These are phyloP conservation scores for Mytilinidion resinicola DNA, from an alignment of 495 filamentous ascomycete genomes.

Conservation along the genomic window DNA sequence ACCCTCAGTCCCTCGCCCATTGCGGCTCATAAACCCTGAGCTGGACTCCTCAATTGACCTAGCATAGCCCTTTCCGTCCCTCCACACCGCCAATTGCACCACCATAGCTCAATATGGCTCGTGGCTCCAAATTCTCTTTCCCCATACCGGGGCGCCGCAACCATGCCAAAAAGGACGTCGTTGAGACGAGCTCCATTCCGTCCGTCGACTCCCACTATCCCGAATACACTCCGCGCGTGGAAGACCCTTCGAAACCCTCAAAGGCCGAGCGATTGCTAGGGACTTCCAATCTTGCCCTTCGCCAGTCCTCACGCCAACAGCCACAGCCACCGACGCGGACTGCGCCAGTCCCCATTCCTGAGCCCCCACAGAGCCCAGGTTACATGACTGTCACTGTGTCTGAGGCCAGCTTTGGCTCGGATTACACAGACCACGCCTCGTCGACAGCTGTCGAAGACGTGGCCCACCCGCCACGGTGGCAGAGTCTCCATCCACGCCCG, in stretches of 20 bases:
- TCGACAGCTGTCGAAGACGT: conserved; percentile 18
- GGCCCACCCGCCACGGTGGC: conserved; percentile 10
- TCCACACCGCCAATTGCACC: not conserved
- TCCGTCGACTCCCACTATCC: conserved; percentile 8
- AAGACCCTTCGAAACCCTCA: conserved; percentile 11
- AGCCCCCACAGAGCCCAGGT: conserved; percentile 13
- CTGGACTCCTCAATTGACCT: not conserved
- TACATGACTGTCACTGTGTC: conserved; percentile 31
- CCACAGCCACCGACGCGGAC: conserved; percentile 1
- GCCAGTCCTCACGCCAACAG: conserved; percentile 3
- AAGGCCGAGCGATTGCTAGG: conserved; percentile 25
- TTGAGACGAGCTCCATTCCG: not conserved
- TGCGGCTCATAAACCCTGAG: not conserved
- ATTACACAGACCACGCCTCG: conserved; percentile 14
- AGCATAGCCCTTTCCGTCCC: not conserved
- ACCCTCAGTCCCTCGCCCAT: too few relatives aligned
- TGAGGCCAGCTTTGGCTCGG: conserved; percentile 27
- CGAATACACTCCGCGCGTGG: conserved; percentile 21
- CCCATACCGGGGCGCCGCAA: conserved; percentile 24
- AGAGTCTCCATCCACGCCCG: conserved; percentile 8
- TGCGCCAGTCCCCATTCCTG: not conserved
- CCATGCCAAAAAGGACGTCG: conserved; percentile 7
- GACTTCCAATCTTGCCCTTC: conserved; percentile 10
- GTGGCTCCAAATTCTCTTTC: conserved; percentile 28
- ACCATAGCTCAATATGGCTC: conserved; percentile 17